Percentiles rank a stretch among this genome's conserved stretches.
Evolutionary conservation across 2,329 filamentous ascomycete genomes (phyloP).

Genomic region (Raffaelea deltoideospora): DNA sequence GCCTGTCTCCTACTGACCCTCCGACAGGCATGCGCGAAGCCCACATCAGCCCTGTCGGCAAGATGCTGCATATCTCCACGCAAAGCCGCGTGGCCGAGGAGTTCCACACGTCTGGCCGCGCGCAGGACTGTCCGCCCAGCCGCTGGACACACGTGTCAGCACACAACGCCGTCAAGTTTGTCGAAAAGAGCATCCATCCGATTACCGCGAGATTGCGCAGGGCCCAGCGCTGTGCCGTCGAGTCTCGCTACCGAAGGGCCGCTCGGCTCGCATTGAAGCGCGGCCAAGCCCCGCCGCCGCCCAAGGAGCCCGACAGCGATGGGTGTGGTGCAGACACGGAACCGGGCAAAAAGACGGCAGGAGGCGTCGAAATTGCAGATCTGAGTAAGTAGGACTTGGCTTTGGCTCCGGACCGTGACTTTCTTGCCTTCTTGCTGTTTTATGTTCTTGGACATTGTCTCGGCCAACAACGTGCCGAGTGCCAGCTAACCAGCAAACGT

Average conservation of each 20-base stretch:
- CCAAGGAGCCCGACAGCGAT: conserved; percentile 34
- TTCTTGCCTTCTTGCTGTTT: not conserved
- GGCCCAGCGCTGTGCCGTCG: conserved; percentile 21
- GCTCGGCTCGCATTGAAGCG: conserved; percentile 31
- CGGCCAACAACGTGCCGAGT: no score
- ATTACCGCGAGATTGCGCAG: conserved; percentile 18
- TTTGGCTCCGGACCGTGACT: no score
- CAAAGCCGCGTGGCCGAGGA: conserved; percentile 28
- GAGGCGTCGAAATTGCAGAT: no score
- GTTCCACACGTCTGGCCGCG: conserved; percentile 32
- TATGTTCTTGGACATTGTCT: not conserved
- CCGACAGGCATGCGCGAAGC: conserved; percentile 35
- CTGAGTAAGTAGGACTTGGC: conserved; percentile 18
- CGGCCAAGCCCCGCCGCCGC: conserved; percentile 28
- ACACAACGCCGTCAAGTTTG: conserved; percentile 46
- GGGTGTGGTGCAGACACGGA: conserved; percentile 42
- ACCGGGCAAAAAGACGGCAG: no score
- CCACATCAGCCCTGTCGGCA: conserved; percentile 31
- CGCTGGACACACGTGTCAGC: conserved; percentile 56
- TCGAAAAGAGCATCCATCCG: conserved; percentile 1
- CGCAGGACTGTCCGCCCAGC: conserved; percentile 34
- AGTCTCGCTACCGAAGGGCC: conserved; percentile 42
- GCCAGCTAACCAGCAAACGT: not conserved
- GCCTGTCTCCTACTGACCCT: not conserved
- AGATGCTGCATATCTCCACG: conserved; percentile 28